Evolutionary conservation across 331 rosid genomes (phyloP), one percentile per base, ranked within the genome.

Genomic region (Arachis monticola): DNA sequence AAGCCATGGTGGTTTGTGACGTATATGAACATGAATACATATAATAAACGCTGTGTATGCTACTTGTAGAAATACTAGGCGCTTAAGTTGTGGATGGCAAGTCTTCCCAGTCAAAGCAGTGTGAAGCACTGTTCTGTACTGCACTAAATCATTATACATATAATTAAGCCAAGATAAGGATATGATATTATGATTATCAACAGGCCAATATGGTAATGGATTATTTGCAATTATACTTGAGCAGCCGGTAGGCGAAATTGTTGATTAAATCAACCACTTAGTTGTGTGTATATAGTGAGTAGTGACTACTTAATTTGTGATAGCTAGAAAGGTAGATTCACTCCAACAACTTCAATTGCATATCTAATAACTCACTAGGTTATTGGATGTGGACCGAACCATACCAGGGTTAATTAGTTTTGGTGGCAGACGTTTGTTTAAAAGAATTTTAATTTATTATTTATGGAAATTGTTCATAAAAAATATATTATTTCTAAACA

Each of bases 181-280:
- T 27, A 27, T 27, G 30, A 17, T 17, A 17, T 17, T 17, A 31
- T 55, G 64, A 53, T 41, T 56, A 10, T 35, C 40, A 35, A 35
- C 40, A 62, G 53, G 31, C 40, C 72, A 53, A 40, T 64, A 51
- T 74, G 64, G 17, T 10, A 5, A 44, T 27, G 10, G 27, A 44
- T 59, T 59, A 59, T 69, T 55, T 52, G 40, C 35, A 8, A 44
- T 60, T 60, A 32, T 13, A 70, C n/a, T 58, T 57, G 6, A 30
- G 57, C 64, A 56, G 41, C 27, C 6, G 30, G 35, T 59, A 59
- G 57, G 76, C 32, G 10, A 58, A 63, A 46, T 40, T 51, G 78
- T 61, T 41, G 62, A 62, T 62, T 41, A 73, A 62, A 62, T 50
- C 70, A 14, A 7, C 62, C 69, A 73, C 78, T 51, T 47, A 51